Evolutionary conservation across 2,329 filamentous ascomycete genomes (phyloP), one percentile per base, ranked within the genome.

Genomic region (Aspergillus versicolor): DNA sequence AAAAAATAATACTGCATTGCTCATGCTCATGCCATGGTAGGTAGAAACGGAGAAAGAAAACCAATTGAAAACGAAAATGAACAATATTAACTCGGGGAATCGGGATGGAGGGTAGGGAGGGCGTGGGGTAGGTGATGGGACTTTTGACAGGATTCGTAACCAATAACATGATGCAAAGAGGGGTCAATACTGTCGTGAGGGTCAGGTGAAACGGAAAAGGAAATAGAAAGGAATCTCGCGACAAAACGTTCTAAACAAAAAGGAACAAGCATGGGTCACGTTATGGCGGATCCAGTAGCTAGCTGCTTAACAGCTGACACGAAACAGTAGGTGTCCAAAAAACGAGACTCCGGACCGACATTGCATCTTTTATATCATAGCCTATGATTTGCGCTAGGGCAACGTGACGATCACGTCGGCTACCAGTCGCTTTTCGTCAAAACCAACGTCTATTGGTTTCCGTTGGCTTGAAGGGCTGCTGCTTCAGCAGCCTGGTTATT

Each of bases 401-500:
- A 58, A 61, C 62, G 57, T 57, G 57, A 57, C 61, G 58, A 50
- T 61, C 54, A 60, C 58, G 60, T 65, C 56, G 54, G 52, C 50
- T 52, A 41, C 55, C 62, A 61, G 54, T 56, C 57, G 52, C 49
- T 54, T 56, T 57, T 54, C 45, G 51, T 55, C 22, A 42, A 57
- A 17, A 43, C 38, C 24, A n/a, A 21, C 38, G 60, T 63, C 60
- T 69, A 70, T 70, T 70, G 66, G 59, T 64, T 66, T 56, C 69
- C 70, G 41, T 75, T 75, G 54, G 69, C 63, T 58, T 73, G 71
- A 54, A 70, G 60, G 56, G 63, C 66, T 52, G 71, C 69, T 12
- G 71, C 69, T 24, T 68, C 68, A 19, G 73, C 72, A 27, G 74
- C 73, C 55, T 73, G 71, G 3, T 70, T 73, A 40, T 73, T 73